Percentiles rank a stretch among this genome's conserved stretches.
Conservation (phyloP, 228 moss, liverwort and hornwort genomes). For the Sphagnum fallax region DNA sequence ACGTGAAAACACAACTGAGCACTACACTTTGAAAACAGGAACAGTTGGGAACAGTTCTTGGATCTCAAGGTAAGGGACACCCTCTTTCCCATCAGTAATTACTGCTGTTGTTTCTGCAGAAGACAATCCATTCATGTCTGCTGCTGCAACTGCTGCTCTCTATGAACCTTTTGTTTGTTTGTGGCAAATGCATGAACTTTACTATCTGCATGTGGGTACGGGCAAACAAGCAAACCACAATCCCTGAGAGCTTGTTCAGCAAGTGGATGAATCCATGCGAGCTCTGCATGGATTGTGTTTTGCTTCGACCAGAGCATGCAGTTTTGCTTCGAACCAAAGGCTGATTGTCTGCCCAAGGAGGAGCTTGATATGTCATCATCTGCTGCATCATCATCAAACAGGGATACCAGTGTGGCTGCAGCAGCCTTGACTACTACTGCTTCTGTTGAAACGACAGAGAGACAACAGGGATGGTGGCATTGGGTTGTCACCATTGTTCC, state of each 20-base stretch:
- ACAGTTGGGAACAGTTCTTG: constrained; percentile 50
- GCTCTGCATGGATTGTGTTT: not conserved
- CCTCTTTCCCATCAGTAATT: no score
- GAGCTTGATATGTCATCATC: no score
- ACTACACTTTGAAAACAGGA: constrained; percentile 42
- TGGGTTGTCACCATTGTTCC: constrained; percentile 54
- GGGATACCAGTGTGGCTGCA: no score
- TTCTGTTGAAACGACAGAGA: not conserved
- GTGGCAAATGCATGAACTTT: constrained; percentile 47
- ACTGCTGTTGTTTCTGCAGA: no score
- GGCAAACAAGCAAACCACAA: constrained; percentile 44
- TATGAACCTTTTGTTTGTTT: not conserved
- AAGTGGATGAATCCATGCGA: constrained; percentile 37
- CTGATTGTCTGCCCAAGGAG: no score
- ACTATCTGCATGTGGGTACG: constrained; percentile 50
- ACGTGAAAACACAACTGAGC: constrained; percentile 55
- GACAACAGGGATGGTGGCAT: constrained; percentile 32
- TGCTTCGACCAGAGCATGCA: constrained; percentile 21
- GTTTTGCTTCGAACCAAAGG: no score
- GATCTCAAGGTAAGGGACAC: constrained; percentile 27
- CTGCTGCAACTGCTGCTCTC: no score
- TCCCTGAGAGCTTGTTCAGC: constrained; percentile 38
- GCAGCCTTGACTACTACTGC: no score
- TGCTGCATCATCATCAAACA: no score
- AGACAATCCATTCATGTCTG: no score